A percentile compares a stretch with the other conserved stretches of the same genome.
phyloP scores from a whole-genome alignment of 352 stramenopile species.

The Salisapilia sapeloensis region DNA sequence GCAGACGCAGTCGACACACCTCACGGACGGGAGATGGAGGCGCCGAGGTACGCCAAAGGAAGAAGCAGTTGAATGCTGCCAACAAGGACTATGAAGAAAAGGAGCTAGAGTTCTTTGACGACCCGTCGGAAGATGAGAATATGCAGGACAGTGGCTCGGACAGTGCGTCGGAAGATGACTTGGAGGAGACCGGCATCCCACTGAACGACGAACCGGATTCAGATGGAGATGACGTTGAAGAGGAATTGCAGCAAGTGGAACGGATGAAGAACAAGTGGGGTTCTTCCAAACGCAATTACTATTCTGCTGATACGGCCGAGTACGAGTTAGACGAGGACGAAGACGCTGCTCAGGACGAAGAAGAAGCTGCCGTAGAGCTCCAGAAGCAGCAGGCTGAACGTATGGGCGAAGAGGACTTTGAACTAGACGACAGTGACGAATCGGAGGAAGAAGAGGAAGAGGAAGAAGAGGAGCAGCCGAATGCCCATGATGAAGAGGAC shows the following conservation, averaged over 20 bases:
- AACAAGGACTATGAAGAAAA: constrained; percentile 35
- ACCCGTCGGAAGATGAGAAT: constrained; percentile 63
- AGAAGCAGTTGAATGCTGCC: constrained; percentile 39
- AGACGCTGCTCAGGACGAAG: constrained; percentile 64
- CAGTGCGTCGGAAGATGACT: constrained; percentile 13
- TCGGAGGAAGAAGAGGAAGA: constrained; percentile 14
- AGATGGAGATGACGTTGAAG: constrained; percentile 29
- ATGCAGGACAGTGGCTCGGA: constrained; percentile 35
- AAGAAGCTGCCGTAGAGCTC: constrained; percentile 64
- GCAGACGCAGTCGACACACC: constrained; percentile 44
- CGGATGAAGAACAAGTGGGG: constrained; percentile 77
- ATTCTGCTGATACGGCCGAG: constrained; percentile 71
- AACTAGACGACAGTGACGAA: constrained; percentile 15
- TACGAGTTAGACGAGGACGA: constrained; percentile 70
- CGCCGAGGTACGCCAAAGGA: constrained; percentile 45
- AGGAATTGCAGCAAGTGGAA: constrained; percentile 46
- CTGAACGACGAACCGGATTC: constrained; percentile 9
- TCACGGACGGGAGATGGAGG: constrained; percentile 63
- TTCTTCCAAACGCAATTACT: constrained; percentile 76
- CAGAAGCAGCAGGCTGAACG: constrained; percentile 70
- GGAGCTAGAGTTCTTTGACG: constrained; percentile 74
- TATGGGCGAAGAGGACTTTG: constrained; percentile 81
- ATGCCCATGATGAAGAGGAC: constrained; percentile 42
- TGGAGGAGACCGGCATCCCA: constrained; percentile 18
- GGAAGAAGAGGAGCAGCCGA: constrained; percentile 13